A percentile compares a stretch with the other conserved stretches of the same genome.
These are phyloP conservation scores for Hebeloma cylindrosporum DNA, from an alignment of 768 basidiomycete genomes.

Conservation along the genomic window DNA sequence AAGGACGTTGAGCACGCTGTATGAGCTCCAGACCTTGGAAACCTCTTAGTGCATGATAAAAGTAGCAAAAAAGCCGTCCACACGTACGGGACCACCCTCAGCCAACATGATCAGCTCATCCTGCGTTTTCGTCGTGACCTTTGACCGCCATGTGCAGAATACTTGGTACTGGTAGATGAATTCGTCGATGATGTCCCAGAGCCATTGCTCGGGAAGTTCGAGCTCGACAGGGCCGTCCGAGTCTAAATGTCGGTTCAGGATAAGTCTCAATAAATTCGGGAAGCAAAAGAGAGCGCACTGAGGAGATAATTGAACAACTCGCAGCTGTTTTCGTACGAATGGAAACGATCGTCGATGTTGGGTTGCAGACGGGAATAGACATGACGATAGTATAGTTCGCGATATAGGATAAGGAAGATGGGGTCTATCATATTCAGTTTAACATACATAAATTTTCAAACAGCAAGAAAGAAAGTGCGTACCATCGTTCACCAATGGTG, in stretches of 20 bases:
- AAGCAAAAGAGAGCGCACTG: slow-evolving; percentile 50
- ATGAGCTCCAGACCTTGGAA: slow-evolving; percentile 89
- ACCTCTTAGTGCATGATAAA: neutral
- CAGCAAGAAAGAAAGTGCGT: slow-evolving; percentile 22
- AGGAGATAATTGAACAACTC: slow-evolving; percentile 97
- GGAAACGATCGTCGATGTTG: slow-evolving; percentile 96
- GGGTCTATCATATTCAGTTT: slow-evolving; percentile 52
- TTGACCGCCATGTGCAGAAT: slow-evolving; percentile 90
- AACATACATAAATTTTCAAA: slow-evolving; percentile 1
- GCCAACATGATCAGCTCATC: slow-evolving; percentile 85
- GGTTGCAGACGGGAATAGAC: slow-evolving; percentile 95
- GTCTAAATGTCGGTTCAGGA: slow-evolving; percentile 47
- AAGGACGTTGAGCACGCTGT: slow-evolving; percentile 96
- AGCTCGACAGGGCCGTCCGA: slow-evolving; percentile 93
- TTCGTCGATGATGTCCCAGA: slow-evolving; percentile 97
- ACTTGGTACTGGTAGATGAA: slow-evolving; percentile 99
- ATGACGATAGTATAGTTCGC: slow-evolving; percentile 93
- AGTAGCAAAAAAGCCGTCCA: slow-evolving; percentile 7
- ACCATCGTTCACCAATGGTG: slow-evolving; percentile 93
- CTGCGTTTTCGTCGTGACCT: slow-evolving; percentile 80
- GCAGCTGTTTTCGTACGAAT: slow-evolving; percentile 97
- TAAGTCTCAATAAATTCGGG: neutral
- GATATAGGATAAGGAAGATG: slow-evolving; percentile 95
- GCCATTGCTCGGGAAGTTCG: slow-evolving; percentile 94
- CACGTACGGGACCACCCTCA: slow-evolving; percentile 64